These are phyloP conservation scores for Clonostachys rhizophaga DNA, from an alignment of 2,329 filamentous ascomycete species.

Conservation along the genomic window DNA sequence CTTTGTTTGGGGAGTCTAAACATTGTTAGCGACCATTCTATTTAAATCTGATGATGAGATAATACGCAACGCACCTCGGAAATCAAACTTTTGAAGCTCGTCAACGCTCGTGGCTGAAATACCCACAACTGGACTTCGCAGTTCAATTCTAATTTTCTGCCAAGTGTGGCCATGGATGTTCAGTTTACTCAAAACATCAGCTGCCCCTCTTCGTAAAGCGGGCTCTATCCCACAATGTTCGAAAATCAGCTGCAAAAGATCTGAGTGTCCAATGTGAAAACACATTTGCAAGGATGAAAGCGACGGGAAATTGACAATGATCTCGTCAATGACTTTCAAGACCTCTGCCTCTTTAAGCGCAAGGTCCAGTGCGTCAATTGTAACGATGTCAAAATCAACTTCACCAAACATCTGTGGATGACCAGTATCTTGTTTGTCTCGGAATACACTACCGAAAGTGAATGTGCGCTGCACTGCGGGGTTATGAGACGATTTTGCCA, in stretches of 20 bases:
- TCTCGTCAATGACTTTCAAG: constrained; percentile 91
- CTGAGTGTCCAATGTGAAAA: constrained; percentile 86
- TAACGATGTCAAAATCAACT: constrained; percentile 96
- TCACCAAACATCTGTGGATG: constrained; percentile 82
- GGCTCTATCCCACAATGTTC: constrained; percentile 78
- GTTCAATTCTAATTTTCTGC: constrained; percentile 75
- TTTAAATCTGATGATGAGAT: background rate
- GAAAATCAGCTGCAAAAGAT: constrained; percentile 82
- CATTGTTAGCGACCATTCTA: constrained; percentile 7
- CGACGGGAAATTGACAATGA: constrained; percentile 75
- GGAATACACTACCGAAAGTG: constrained; percentile 83
- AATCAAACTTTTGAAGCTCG: constrained; percentile 87
- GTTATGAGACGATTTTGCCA: constrained; percentile 65
- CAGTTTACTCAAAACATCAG: constrained; percentile 80
- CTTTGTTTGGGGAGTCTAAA: constrained; percentile 49
- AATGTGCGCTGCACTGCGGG: constrained; percentile 71
- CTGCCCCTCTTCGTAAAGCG: constrained; percentile 64
- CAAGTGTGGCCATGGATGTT: constrained; percentile 79
- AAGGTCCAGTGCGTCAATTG: constrained; percentile 72
- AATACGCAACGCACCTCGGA: constrained; percentile 54
- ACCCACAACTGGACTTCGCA: constrained; percentile 76
- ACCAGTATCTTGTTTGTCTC: constrained; percentile 72
- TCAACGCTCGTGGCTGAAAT: constrained; percentile 87
- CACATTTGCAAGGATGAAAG: constrained; percentile 71
- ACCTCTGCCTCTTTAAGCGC: constrained; percentile 90